These are phyloP conservation scores for Fusarium sp. DNA, from an alignment of 2,329 filamentous ascomycete genomes.

Conservation along the genomic window DNA sequence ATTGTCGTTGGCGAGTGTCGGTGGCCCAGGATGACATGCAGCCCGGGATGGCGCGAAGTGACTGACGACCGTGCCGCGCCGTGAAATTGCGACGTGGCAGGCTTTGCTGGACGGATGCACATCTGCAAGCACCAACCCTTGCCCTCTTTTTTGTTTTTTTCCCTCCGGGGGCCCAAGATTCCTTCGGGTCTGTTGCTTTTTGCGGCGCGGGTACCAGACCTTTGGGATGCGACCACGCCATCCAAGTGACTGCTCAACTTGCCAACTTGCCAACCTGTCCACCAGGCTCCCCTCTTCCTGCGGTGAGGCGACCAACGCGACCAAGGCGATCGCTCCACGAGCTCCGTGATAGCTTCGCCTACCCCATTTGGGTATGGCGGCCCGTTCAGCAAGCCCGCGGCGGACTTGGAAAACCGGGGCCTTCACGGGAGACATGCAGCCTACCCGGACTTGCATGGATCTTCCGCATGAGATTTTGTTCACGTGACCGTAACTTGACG, in stretches of 20 bases:
- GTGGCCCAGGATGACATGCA: constrained; percentile 45
- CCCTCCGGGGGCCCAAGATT: not conserved
- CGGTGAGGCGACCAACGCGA: constrained; percentile 1
- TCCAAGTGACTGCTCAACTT: constrained; percentile 7
- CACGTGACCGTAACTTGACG: constrained; percentile 51
- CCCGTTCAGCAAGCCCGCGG: constrained; percentile 34
- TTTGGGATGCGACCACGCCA: constrained; percentile 13
- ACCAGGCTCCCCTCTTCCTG: constrained; percentile 7
- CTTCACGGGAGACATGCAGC: constrained; percentile 49
- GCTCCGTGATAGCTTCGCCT: constrained; percentile 34
- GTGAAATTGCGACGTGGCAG: constrained; percentile 49
- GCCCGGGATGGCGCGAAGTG: constrained; percentile 46
- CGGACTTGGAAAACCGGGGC: constrained; percentile 45
- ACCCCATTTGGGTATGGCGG: constrained; percentile 40
- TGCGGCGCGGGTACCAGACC: constrained; percentile 7
- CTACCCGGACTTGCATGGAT: constrained; percentile 48
- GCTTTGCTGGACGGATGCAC: constrained; percentile 31
- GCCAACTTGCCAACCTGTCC: not conserved
- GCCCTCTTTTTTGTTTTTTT: constrained; percentile 9
- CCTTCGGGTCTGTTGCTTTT: constrained; percentile 11
- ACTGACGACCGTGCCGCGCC: constrained; percentile 43
- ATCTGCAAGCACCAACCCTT: constrained; percentile 28
- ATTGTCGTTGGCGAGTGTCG: constrained; percentile 19
- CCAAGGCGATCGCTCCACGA: constrained; percentile 18
- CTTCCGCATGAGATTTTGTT: constrained; percentile 49